These are phyloP conservation scores for Thoreauomyces humboldtii DNA, from an alignment of 192 early-diverging fungal species.

Conservation along the genomic window DNA sequence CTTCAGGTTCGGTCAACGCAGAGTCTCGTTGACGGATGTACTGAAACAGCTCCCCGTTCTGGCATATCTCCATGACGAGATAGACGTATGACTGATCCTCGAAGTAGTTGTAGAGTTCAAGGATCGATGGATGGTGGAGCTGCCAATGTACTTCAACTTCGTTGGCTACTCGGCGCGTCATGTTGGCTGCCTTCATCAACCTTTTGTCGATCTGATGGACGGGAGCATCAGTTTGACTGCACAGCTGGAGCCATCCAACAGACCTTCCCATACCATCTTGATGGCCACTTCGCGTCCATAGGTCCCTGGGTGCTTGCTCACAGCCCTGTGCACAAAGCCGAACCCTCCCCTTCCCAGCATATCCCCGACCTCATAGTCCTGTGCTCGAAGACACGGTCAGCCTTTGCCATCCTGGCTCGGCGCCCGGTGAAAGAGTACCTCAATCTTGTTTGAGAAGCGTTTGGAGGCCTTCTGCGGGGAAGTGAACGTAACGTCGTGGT, in stretches of 20 bases:
- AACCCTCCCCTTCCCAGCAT: slow-evolving; percentile 50
- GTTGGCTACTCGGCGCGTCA: slow-evolving; percentile 51
- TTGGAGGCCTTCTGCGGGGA: slow-evolving; percentile 32
- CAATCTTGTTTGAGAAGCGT: slow-evolving; percentile 29
- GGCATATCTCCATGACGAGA: slow-evolving; percentile 71
- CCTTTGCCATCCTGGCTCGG: not conserved
- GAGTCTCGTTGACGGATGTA: slow-evolving; percentile 42
- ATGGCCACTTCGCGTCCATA: slow-evolving; percentile 46
- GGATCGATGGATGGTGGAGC: slow-evolving; percentile 53
- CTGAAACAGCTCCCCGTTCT: slow-evolving; percentile 50
- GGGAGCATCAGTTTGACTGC: no score
- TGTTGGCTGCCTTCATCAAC: slow-evolving; percentile 40
- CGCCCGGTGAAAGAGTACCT: slow-evolving; percentile 12
- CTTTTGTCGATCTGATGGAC: slow-evolving; percentile 52
- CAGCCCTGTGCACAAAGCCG: slow-evolving; percentile 46
- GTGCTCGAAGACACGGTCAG: no score
- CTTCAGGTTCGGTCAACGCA: slow-evolving; percentile 58
- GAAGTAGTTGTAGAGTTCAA: slow-evolving; percentile 64
- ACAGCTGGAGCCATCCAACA: not conserved
- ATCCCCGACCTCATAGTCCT: slow-evolving; percentile 49
- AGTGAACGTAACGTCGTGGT: slow-evolving; percentile 26
- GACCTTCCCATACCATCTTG: slow-evolving; percentile 39
- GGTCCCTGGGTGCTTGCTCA: slow-evolving; percentile 23
- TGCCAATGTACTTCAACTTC: slow-evolving; percentile 69
- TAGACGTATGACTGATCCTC: slow-evolving; percentile 68